A percentile compares a stretch with the other conserved stretches of the same genome.
Conservation (phyloP, 2,329 filamentous ascomycete genomes). For the Ophiostoma sp. region DNA sequence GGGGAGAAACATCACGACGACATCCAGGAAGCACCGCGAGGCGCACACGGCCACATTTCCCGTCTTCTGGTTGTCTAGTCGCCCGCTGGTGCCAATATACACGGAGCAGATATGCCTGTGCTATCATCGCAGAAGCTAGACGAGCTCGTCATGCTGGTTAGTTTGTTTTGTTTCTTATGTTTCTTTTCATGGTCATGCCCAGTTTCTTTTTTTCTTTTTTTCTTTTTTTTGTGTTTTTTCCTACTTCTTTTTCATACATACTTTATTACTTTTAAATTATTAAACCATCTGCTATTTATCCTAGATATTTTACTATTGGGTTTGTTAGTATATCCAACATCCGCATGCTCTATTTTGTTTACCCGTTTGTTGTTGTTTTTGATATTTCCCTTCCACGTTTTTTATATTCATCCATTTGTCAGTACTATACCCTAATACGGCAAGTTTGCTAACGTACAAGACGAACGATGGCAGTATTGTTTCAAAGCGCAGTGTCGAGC, state of each 20-base stretch:
- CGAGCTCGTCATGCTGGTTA: constrained; percentile 8
- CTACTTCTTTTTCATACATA: background rate
- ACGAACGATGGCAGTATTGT: constrained; percentile 91
- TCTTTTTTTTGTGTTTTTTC: background rate
- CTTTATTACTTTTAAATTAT: background rate
- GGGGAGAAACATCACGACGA: constrained; percentile 1
- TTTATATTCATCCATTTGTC: too few species aligned
- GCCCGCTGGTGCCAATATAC: too few species aligned
- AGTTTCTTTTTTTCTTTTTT: background rate
- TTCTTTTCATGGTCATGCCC: background rate
- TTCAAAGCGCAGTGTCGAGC: constrained; percentile 89
- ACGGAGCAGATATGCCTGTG: background rate
- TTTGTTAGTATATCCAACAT: too few species aligned
- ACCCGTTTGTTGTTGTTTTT: too few species aligned
- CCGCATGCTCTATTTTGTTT: too few species aligned
- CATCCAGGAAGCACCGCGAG: background rate
- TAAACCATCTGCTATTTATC: too few species aligned
- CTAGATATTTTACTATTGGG: too few species aligned
- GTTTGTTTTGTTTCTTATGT: background rate
- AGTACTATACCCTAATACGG: background rate
- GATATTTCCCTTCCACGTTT: too few species aligned
- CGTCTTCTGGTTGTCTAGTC: too few species aligned
- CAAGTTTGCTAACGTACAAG: constrained; percentile 35
- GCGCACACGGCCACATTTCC: too few species aligned
- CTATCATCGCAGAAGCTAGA: background rate